Evolutionary conservation across 148 eudicot species (phyloP).

Genomic region (Tetragonia tetragonoides): DNA sequence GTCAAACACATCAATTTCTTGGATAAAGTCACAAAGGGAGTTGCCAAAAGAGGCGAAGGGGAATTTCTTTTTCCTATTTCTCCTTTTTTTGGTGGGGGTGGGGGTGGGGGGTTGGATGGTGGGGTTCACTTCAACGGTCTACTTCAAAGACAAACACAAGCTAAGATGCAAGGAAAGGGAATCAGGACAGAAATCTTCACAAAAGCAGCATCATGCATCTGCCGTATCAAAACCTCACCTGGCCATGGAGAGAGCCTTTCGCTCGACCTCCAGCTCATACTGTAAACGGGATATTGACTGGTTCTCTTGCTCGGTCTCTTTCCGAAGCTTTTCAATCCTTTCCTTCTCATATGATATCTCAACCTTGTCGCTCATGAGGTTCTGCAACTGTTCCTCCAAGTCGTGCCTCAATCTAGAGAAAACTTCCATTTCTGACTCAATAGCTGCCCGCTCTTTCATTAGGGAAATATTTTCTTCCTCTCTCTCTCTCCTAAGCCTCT

Average conservation of each 20-base stretch:
- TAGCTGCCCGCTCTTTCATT: constrained; percentile 82
- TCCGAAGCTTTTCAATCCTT: constrained; percentile 66
- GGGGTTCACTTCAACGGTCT: too few relatives aligned
- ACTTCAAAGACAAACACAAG: too few relatives aligned
- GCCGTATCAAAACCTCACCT: constrained; percentile 45
- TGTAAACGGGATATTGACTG: constrained; percentile 73
- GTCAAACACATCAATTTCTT: background rate
- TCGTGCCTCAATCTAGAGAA: constrained; percentile 77
- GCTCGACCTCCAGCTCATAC: constrained; percentile 89
- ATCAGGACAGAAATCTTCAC: background rate
- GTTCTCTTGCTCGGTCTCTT: constrained; percentile 78
- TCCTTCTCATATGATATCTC: constrained; percentile 85
- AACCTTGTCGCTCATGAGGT: constrained; percentile 69
- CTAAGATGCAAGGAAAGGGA: background rate
- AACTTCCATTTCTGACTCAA: constrained; percentile 92
- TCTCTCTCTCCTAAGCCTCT: constrained; percentile 61
- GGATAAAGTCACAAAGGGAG: background rate
- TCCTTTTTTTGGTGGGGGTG: background rate
- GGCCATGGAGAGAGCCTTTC: constrained; percentile 96
- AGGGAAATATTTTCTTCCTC: constrained; percentile 62
- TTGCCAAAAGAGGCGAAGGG: background rate
- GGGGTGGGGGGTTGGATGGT: too few relatives aligned
- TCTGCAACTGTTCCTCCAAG: constrained; percentile 82
- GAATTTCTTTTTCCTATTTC: background rate
- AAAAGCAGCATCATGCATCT: constrained; percentile 9